Evolutionary conservation across 495 filamentous ascomycete species (phyloP).

Genomic region (Evernia prunastri): DNA sequence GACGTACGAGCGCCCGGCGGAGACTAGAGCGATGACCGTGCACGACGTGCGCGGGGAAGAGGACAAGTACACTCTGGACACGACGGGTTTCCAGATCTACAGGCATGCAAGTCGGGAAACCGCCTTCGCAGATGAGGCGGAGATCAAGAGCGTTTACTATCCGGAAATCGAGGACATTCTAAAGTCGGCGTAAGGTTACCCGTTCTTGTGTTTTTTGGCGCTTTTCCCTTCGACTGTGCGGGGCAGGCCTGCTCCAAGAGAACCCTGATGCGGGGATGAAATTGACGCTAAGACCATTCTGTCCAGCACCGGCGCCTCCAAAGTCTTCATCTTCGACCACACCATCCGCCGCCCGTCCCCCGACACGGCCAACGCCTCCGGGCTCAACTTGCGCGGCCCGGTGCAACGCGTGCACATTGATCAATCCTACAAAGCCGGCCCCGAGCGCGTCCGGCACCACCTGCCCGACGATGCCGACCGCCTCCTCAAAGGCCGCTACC

Average conservation of each 20-base stretch:
- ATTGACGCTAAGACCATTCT: conserved; percentile 7
- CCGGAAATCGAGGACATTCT: conserved; percentile 60
- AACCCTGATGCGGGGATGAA: conserved; percentile 8
- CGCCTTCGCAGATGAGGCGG: conserved; percentile 55
- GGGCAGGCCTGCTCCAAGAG: too few species aligned
- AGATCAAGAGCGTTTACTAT: conserved; percentile 61
- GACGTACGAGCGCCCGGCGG: conserved; percentile 42
- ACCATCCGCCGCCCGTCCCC: conserved; percentile 55
- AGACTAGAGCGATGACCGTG: conserved; percentile 33
- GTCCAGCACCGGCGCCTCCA: conserved; percentile 45
- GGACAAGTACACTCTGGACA: conserved; percentile 44
- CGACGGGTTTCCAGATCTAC: conserved; percentile 45
- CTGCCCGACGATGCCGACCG: conserved; percentile 55
- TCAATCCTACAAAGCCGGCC: conserved; percentile 56
- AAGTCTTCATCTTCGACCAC: conserved; percentile 68
- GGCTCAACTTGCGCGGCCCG: conserved; percentile 51
- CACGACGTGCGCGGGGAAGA: conserved; percentile 47
- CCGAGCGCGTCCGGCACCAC: conserved; percentile 52
- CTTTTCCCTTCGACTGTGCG: too few species aligned
- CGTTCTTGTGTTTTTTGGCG: background rate
- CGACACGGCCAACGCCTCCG: conserved; percentile 23
- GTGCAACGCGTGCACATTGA: conserved; percentile 67
- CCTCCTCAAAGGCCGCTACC: conserved; percentile 57
- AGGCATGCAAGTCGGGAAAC: conserved; percentile 44
- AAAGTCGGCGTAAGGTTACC: conserved; percentile 46